Evolutionary conservation across 164 flowering plant species (phyloP), one percentile per base, ranked within the genome.

Genomic region (Saururus chinensis): DNA sequence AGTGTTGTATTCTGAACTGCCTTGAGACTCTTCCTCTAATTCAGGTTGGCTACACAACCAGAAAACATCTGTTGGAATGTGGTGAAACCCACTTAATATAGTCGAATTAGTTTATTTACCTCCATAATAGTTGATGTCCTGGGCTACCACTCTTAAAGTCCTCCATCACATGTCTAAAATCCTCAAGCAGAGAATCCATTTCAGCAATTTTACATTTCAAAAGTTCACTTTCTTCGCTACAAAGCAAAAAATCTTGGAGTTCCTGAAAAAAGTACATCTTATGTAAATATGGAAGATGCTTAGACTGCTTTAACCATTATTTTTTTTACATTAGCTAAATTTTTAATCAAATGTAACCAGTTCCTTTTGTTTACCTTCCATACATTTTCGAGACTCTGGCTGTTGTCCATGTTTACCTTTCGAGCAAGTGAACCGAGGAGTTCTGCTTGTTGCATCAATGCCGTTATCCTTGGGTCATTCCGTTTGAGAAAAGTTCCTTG

Each of bases 381-480:
- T 53, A 97, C 97, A 83, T 73, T 84, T 71, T 95, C 99, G 68
- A 88, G 82, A 74, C 95, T 85, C 69, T 87, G 90, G 62, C 81
- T 74, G 65, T 80, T 82, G 63, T 88, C 96, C 57, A 77, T 59
- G 68, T 82, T 83, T 59, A 90, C 88, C 82, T 87, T 87, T 45
- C 65, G 62, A 57, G 99, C 97, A 51, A 90, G 91, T 21, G 96
- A 88, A 79, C 85, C 83, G 56, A 95, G 95, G 60, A 90, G 78
- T 65, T 95, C 95, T 67, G 89, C 95, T 81, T 95, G 97, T 74
- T 88, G 91, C 80, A 87, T 75, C 71, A 88, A 72, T 60, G 87
- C 89, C 56, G 70, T 69, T 61, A 85, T 72, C 84, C 79, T 90
- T 53, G 97, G 99, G 74, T 95, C 96, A 72, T 88, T 85, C 80